These are phyloP conservation scores for Penicillium concentricum DNA, from an alignment of 2,329 filamentous ascomycete genomes.

Conservation along the genomic window DNA sequence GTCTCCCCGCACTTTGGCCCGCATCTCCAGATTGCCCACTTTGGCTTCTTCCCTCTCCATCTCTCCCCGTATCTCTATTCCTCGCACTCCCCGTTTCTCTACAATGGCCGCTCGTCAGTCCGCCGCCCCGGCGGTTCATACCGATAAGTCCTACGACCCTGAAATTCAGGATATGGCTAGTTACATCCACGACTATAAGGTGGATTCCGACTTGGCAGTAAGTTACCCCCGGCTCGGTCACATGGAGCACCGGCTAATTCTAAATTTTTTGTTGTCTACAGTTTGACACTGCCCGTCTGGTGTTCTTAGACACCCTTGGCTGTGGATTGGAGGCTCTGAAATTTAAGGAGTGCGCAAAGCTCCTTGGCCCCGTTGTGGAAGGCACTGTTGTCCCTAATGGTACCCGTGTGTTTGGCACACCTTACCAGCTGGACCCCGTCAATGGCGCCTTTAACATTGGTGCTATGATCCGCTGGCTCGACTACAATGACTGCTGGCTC, in stretches of 20 bases:
- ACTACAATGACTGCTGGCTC: constrained; percentile 99
- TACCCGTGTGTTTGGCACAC: constrained; percentile 84
- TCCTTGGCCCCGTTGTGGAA: constrained; percentile 86
- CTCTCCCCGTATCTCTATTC: constrained; percentile 18
- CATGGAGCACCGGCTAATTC: neutral
- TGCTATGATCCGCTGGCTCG: constrained; percentile 97
- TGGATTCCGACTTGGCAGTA: constrained; percentile 91
- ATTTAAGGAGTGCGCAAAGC: constrained; percentile 94
- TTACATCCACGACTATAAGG: constrained; percentile 89
- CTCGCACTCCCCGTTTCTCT: constrained; percentile 38
- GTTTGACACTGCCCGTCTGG: constrained; percentile 93
- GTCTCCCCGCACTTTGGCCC: constrained; percentile 46
- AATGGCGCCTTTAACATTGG: constrained; percentile 98
- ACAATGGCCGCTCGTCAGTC: constrained; percentile 44
- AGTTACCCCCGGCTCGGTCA: constrained; percentile 35
- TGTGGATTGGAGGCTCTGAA: constrained; percentile 93
- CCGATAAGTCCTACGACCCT: constrained; percentile 69
- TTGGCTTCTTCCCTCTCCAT: constrained; percentile 25
- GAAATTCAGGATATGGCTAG: constrained; percentile 93
- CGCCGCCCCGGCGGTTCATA: constrained; percentile 35
- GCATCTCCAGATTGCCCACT: constrained; percentile 38
- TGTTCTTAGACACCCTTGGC: constrained; percentile 94
- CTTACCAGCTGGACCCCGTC: constrained; percentile 91
- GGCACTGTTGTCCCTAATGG: constrained; percentile 92
- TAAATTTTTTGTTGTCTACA: constrained; percentile 13